A percentile compares a stretch with the other conserved stretches of the same genome.
Evolutionary conservation across 169 alveolate species (phyloP).

Genomic region (Ichthyophthirius multifiliis): DNA sequence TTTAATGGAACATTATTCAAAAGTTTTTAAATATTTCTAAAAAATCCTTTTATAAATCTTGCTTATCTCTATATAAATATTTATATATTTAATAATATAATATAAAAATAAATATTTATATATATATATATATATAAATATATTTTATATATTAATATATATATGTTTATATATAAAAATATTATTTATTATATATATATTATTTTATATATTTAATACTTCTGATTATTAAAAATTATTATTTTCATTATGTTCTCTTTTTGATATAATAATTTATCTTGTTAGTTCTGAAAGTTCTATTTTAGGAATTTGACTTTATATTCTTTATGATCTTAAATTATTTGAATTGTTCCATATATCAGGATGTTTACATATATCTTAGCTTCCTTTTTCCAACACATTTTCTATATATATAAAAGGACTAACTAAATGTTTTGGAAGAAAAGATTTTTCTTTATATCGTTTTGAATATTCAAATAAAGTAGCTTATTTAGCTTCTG

Average conservation of each 20-base stretch:
- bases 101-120: too few relatives aligned
- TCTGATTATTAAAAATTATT: not conserved
- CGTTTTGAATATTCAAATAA: not conserved
- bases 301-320: not conserved
- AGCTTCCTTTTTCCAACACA: not conserved
- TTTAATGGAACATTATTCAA: too few relatives aligned
- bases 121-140: too few relatives aligned
- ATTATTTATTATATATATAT: too few relatives aligned
- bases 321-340: not conserved
- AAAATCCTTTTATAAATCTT: too few relatives aligned
- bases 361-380: not conserved
- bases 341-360: not conserved
- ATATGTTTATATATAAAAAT: too few relatives aligned
- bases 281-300: not conserved
- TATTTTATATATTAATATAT: too few relatives aligned
- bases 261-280: not conserved
- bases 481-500: not conserved
- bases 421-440: not conserved
- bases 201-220: not conserved
- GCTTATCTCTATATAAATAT: too few relatives aligned
- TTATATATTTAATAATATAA: too few relatives aligned
- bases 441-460: constrained; percentile 1
- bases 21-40: too few relatives aligned
- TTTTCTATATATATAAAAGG: not conserved
- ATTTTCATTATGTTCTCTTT: not conserved